phyloP scores from a whole-genome alignment of 1,284 basidiomycete genomes.

The Heliocybe sulcata region DNA sequence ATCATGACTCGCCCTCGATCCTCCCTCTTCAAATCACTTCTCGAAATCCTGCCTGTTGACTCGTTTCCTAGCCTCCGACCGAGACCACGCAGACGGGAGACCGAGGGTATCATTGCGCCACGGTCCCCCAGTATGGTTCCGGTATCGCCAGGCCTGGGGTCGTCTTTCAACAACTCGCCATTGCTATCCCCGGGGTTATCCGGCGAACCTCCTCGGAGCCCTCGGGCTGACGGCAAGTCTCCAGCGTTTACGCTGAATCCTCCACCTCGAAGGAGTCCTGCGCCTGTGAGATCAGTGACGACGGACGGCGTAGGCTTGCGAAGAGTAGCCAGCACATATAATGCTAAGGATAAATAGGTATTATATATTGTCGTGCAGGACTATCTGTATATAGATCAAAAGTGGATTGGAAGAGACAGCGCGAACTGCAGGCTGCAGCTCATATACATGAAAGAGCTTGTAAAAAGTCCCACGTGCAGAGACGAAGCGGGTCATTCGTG shows the following conservation, averaged over 20 bases:
- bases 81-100: conserved; percentile 13
- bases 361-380: background rate
- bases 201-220: background rate
- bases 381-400: too few species aligned
- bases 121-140: conserved; percentile 10
- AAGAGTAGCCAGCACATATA: background rate
- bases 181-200: background rate
- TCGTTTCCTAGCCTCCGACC: conserved; percentile 22
- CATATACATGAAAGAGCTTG: too few species aligned
- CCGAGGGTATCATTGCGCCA: conserved; percentile 27
- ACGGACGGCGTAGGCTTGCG: background rate
- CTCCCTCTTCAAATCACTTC: conserved; percentile 26
- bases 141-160: background rate
- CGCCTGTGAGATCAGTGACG: background rate
- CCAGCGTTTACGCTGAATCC: background rate
- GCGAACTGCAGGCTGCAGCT: too few species aligned
- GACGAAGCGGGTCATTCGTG: too few species aligned
- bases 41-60: conserved; percentile 20
- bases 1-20: conserved; percentile 13
- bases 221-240: background rate
- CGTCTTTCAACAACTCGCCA: conserved; percentile 1
- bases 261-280: background rate
- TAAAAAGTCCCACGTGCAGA: too few species aligned
- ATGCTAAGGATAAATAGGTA: background rate
- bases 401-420: too few species aligned